Percentiles rank a stretch among this genome's conserved stretches.
phyloP scores from a whole-genome alignment of 2,329 filamentous ascomycete species.

The Penicillium brevicompactum region DNA sequence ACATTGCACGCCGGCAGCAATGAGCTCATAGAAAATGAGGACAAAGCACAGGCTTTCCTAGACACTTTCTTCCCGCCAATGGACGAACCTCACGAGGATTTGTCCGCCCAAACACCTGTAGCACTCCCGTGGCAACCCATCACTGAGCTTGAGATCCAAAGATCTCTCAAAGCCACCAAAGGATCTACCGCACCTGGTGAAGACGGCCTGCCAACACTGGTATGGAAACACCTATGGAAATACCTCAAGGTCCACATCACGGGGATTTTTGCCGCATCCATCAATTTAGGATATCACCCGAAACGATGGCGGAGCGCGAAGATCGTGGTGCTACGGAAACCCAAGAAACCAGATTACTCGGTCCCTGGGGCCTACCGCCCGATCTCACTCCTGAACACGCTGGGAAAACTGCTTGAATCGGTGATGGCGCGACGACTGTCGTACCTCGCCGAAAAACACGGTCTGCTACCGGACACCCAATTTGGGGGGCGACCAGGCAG shows the following conservation, averaged over 20 bases:
- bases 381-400: constrained; percentile 28
- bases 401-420: constrained; percentile 22
- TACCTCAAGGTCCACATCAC: background rate
- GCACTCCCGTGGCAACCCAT: constrained; percentile 7
- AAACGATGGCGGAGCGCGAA: constrained; percentile 16
- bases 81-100: constrained; percentile 1
- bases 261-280: constrained; percentile 1
- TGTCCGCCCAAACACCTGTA: background rate
- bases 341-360: constrained; percentile 27
- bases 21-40: constrained; percentile 7
- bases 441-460: constrained; percentile 9
- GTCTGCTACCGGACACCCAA: constrained; percentile 11
- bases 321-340: constrained; percentile 28
- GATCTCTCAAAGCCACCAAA: constrained; percentile 15
- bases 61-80: constrained; percentile 14
- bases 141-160: constrained; percentile 9
- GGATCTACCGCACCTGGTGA: constrained; percentile 20
- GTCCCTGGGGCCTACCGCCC: constrained; percentile 24
- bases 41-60: constrained; percentile 10
- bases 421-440: constrained; percentile 16
- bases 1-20: background rate
- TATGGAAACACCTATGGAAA: constrained; percentile 14
- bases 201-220: constrained; percentile 20
- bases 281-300: constrained; percentile 20
- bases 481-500: constrained; percentile 15